Base-by-base conservation (phyloP, 805 yeast species). In the Teunomyces stri region DNA sequence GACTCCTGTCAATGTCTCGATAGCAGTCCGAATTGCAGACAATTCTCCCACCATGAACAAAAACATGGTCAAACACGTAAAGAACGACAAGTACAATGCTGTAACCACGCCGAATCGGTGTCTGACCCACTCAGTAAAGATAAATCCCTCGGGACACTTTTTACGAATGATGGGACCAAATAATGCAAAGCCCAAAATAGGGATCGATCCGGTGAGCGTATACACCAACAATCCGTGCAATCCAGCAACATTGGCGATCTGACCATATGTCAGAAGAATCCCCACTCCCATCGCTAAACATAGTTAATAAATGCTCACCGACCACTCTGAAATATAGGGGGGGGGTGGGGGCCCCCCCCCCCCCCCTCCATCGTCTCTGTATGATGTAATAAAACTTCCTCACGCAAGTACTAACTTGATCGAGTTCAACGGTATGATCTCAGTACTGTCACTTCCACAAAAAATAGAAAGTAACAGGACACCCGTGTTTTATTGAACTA, bases 41-140 rank as follows among this genome's bases (percentile, higher is more conserved):
- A 91, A 72, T 64, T 91, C 97, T 21, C 91, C 86, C 43, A 89
- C 85, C 90, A 89, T 85, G 64, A 84, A 90, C 55, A 91, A 73
- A 60, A 83, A 89, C 78, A 91, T 79, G 6, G 96, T 90, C 53
- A 91, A 74, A 45, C 91, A 79, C 1, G 97, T 89, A 65, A 90
- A 88, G 40, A 81, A 82, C 11, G 95, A 84, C 40, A 91, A 67
- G 56, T 89, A 87, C 54, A 89, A 69, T 0, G 89, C 86, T 3
- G 96, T 75, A 12, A 84, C 66, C 4, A 74, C 61, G 2, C 97
- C 97, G 62, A 77, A 91, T 55, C 97, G 73, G 41, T 80, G 80
- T 60, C 88, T 79, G n/a, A 89, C 92, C 97, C 97, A 91, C 62
- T 91, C 96, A 4, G 96, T 89, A 55, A 91, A 70, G 22, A 91